Base-by-base conservation (phyloP, 164 flowering plant species). In the Cinnamomum chago region DNA sequence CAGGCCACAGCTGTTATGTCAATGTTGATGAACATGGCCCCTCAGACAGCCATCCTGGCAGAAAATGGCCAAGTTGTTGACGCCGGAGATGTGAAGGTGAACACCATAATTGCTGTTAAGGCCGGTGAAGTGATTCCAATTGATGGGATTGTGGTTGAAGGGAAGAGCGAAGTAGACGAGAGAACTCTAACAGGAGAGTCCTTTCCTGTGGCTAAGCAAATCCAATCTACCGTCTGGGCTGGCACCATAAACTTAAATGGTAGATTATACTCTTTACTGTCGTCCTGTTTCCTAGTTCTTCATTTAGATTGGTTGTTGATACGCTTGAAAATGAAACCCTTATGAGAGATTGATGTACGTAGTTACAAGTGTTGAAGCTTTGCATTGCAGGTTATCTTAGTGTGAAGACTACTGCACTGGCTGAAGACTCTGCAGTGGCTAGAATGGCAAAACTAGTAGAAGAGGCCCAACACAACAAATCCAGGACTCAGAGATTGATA, bases 231-330 rank as follows among this genome's bases (percentile, higher is more conserved):
- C 69, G 98, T 95, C 33, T 90, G 90, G 92, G 99, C 97, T 17
- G 97, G 99, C 70, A 92, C 99, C 40, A 88, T 93, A 62, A 95
- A 95, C 73, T 76, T 92, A 62, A 93, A 92, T 79, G 99, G 99
- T 94, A 83, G 55, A 40, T 9, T 40, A 40, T 6, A 40, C 47
- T n/a, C 6, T 24, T 30, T n/a, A 17, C 62, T 55, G 22, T 76
- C 68, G 20, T 23, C 2, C 68, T 14, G 12, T 51, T 20, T 55
- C 60, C 60, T 14, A 1, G 5, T 55, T 55, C n/a, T 17, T 55
- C 60, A 55, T 55, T 3, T 5, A 55, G 60, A 17, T 55, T 22
- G 62, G 23, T 14, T 50, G 10, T 40, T 55, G 3, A 55, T 15
- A 55, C 5, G 17, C 60, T 55, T 55, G 7, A 17, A 14, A 5